Conservation (phyloP, 176 grass and related monocot species). For the Puccinellia tenuiflora region DNA sequence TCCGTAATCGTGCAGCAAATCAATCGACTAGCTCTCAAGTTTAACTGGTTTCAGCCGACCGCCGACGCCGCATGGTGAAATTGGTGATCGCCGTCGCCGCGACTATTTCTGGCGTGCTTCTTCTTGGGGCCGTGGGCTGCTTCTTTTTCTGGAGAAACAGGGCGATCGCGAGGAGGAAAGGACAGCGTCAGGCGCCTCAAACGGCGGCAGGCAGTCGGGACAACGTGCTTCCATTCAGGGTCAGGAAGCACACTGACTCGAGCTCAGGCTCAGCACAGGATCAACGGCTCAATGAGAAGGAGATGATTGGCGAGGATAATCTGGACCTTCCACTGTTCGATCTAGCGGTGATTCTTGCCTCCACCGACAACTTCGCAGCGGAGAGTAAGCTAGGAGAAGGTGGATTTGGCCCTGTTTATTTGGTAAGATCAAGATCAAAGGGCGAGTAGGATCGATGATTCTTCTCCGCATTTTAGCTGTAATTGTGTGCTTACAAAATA, state of each 20-base stretch:
- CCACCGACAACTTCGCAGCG: slow-evolving; percentile 24
- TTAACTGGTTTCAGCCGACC: background rate
- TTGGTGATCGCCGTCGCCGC: background rate
- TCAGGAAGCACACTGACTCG: background rate
- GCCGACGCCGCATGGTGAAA: background rate
- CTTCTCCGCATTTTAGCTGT: background rate
- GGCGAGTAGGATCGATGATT: background rate
- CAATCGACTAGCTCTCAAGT: background rate
- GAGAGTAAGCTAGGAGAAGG: slow-evolving; percentile 37
- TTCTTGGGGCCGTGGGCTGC: background rate
- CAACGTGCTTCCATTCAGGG: background rate
- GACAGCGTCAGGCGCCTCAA: background rate
- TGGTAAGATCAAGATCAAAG: slow-evolving; percentile 13
- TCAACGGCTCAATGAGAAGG: background rate
- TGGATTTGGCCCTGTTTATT: slow-evolving; percentile 48
- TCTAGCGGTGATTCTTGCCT: background rate
- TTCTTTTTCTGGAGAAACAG: background rate
- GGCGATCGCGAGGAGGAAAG: background rate
- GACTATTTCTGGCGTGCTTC: background rate
- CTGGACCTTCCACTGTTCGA: slow-evolving; percentile 37
- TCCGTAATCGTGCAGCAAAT: background rate
- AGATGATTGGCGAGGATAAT: background rate
- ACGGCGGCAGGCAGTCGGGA: background rate
- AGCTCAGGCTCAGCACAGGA: background rate
- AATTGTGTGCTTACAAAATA: background rate